These are phyloP conservation scores for Phytophthora cajani DNA, from an alignment of 352 stramenopile genomes.

Conservation along the genomic window DNA sequence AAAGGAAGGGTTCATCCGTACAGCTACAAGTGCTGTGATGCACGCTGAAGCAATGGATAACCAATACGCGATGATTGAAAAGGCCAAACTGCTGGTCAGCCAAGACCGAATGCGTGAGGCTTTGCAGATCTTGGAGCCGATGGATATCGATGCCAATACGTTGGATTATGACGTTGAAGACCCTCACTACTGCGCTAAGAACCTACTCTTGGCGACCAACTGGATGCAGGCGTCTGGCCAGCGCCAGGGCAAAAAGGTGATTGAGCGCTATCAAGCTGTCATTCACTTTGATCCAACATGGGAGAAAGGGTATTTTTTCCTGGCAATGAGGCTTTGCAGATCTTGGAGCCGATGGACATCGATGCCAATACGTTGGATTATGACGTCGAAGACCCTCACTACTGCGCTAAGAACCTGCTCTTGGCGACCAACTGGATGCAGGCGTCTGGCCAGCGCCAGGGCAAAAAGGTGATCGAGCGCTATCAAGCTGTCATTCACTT, in stretches of 20 bases:
- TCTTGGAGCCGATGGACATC: constrained; percentile 84
- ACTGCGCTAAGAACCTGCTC: constrained; percentile 90
- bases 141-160: constrained; percentile 78
- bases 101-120: constrained; percentile 88
- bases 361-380: constrained; percentile 78
- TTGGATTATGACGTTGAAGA: constrained; percentile 83
- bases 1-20: constrained; percentile 85
- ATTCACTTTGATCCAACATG: constrained; percentile 94
- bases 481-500: constrained; percentile 96
- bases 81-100: constrained; percentile 82
- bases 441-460: constrained; percentile 93
- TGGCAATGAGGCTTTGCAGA: constrained; percentile 86
- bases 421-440: constrained; percentile 97
- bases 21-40: constrained; percentile 85
- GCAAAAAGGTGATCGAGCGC: constrained; percentile 92
- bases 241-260: constrained; percentile 94
- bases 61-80: constrained; percentile 74
- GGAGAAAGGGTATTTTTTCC: constrained; percentile 94
- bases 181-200: constrained; percentile 81
- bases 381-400: constrained; percentile 75
- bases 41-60: constrained; percentile 83
- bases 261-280: constrained; percentile 94
- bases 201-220: constrained; percentile 94
- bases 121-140: constrained; percentile 82
- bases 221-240: constrained; percentile 97